A percentile compares a stretch with the other conserved stretches of the same genome.
Evolutionary conservation across 176 grass and related monocot genomes (phyloP).

Genomic region (Pharus latifolius): DNA sequence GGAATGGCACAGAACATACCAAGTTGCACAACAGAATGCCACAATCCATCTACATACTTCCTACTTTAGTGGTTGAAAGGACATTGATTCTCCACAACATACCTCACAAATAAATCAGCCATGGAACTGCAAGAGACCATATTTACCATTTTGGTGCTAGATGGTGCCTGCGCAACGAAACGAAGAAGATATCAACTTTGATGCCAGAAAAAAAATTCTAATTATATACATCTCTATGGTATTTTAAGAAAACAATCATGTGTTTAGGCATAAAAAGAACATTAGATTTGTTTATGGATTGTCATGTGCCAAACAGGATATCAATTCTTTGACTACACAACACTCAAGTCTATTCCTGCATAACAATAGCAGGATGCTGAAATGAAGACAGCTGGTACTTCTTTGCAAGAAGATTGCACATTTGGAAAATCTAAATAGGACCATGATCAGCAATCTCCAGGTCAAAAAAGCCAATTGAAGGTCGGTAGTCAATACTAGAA

Average conservation of each 20-base stretch:
- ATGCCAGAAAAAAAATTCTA: neutral
- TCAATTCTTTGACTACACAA: too few relatives aligned
- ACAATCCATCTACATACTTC: neutral
- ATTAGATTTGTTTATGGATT: too few relatives aligned
- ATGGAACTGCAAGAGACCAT: conserved; percentile 38
- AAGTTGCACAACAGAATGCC: neutral
- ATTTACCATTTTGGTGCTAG: conserved; percentile 23
- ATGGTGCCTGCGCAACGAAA: conserved; percentile 6
- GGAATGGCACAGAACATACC: neutral
- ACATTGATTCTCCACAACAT: neutral
- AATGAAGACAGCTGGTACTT: too few relatives aligned
- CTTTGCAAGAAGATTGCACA: too few relatives aligned
- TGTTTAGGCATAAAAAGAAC: neutral
- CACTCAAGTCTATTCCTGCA: neutral
- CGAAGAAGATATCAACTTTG: conserved; percentile 9
- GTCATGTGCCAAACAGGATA: too few relatives aligned
- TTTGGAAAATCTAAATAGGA: too few relatives aligned
- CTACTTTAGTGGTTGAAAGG: neutral
- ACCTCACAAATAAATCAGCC: conserved; percentile 44
- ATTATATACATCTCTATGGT: neutral
- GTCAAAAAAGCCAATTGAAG: too few relatives aligned
- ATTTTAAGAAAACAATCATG: neutral
- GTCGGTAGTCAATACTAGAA: too few relatives aligned
- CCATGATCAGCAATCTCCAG: too few relatives aligned
- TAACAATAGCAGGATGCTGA: too few relatives aligned